Evolutionary conservation across 208 protist species (phyloP).

Genomic region (Histomonas meleagridis): DNA sequence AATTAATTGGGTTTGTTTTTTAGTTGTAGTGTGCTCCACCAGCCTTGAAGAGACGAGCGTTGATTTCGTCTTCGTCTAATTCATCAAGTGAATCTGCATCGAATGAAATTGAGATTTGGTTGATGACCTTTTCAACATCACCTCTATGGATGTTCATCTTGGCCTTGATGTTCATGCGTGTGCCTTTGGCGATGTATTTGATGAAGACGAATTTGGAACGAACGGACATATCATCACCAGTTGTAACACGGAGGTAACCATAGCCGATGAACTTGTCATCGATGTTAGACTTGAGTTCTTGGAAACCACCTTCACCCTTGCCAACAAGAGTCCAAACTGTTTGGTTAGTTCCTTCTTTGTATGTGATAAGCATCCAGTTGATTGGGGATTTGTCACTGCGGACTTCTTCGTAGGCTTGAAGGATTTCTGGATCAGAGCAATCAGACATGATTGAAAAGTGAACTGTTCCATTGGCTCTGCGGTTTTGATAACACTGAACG

Average conservation of each 20-base stretch:
- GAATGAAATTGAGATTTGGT: background rate
- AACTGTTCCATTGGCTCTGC: no score
- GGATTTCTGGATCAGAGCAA: background rate
- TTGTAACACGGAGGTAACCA: background rate
- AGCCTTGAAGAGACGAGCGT: background rate
- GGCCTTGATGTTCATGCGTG: background rate
- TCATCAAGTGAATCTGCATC: background rate
- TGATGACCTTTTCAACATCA: background rate
- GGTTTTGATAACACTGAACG: no score
- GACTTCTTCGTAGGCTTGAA: background rate
- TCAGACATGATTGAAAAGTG: constrained; percentile 18
- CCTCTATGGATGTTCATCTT: background rate
- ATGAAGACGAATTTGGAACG: constrained; percentile 28
- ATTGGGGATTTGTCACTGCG: background rate
- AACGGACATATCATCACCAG: background rate
- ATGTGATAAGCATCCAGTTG: constrained; percentile 28
- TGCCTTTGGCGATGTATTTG: background rate
- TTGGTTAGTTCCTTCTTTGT: background rate
- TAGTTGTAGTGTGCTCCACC: constrained; percentile 3
- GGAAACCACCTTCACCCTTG: background rate
- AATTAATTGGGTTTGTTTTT: no score
- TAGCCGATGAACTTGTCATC: background rate
- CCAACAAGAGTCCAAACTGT: background rate
- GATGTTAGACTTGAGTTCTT: background rate
- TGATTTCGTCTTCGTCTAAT: background rate